Evolutionary conservation across 495 filamentous ascomycete species (phyloP).

Genomic region (Hypoxylon fuscum): DNA sequence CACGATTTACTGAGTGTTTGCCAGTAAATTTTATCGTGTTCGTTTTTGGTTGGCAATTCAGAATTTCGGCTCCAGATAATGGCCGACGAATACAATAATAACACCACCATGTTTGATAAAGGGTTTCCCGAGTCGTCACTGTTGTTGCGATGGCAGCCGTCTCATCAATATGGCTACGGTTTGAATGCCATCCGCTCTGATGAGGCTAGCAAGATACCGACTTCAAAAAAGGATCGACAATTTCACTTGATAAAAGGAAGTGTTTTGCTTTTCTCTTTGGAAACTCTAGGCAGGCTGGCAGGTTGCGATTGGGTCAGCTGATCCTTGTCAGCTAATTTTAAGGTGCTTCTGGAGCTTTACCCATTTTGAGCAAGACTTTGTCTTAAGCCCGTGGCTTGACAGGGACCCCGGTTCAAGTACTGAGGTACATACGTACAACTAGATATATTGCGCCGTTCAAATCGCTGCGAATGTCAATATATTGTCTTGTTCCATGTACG

Average conservation of each 20-base stretch:
- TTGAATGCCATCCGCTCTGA: constrained; percentile 9
- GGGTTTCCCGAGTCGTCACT: constrained; percentile 3
- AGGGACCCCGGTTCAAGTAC: constrained; percentile 31
- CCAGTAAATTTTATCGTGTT: constrained; percentile 7
- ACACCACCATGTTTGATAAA: neutral
- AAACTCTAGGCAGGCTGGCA: no score
- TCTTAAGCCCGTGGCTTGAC: constrained; percentile 32
- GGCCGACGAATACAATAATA: constrained; percentile 4
- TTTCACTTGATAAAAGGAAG: constrained; percentile 8
- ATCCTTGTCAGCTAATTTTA: constrained; percentile 45
- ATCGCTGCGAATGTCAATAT: neutral
- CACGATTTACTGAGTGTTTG: constrained; percentile 3
- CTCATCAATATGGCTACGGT: constrained; percentile 1
- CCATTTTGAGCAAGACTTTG: constrained; percentile 19
- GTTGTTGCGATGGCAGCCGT: constrained; percentile 22
- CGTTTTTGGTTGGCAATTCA: constrained; percentile 15
- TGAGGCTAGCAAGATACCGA: constrained; percentile 22
- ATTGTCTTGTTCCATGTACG: no score
- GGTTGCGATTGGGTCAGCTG: constrained; percentile 29
- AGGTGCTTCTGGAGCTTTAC: constrained; percentile 39
- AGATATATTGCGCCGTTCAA: neutral
- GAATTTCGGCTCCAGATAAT: constrained; percentile 22
- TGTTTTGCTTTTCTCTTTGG: constrained; percentile 31
- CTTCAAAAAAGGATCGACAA: neutral
- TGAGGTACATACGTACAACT: constrained; percentile 4